Percentiles rank a stretch among this genome's conserved stretches.
These are phyloP conservation scores for Suhomyces taliae DNA, from an alignment of 1,139 yeast species.

Conservation along the genomic window DNA sequence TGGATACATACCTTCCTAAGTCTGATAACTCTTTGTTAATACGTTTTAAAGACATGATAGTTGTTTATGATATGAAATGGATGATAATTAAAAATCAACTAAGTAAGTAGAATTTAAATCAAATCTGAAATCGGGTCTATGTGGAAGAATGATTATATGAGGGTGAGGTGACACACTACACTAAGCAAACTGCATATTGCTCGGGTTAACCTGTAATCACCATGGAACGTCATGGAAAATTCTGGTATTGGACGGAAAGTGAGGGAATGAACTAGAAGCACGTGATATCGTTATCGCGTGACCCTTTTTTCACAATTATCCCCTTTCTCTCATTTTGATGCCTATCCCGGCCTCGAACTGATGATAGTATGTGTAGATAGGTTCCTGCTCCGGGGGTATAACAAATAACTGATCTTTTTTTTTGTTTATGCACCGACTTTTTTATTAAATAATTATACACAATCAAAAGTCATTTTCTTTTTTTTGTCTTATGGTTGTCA, in stretches of 20 bases:
- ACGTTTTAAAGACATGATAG: conserved; percentile 83
- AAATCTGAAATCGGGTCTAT: conserved; percentile 3
- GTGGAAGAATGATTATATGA: conserved; percentile 8
- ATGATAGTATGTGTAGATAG: too few relatives aligned
- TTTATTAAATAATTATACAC: too few relatives aligned
- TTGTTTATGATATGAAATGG: conserved; percentile 5
- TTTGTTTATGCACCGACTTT: too few relatives aligned
- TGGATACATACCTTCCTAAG: conserved; percentile 77
- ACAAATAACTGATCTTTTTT: too few relatives aligned
- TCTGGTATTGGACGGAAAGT: background rate
- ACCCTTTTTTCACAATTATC: background rate
- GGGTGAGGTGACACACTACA: conserved; percentile 12
- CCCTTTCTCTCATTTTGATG: too few relatives aligned
- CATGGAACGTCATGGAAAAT: conserved; percentile 11
- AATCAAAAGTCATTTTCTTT: too few relatives aligned
- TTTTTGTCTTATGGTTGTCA: too few relatives aligned
- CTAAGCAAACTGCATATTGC: conserved; percentile 8
- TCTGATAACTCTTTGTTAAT: conserved; percentile 94
- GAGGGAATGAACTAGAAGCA: background rate
- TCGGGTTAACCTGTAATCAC: conserved; percentile 7
- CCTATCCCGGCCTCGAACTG: too few relatives aligned
- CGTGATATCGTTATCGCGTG: background rate
- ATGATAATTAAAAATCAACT: conserved; percentile 5
- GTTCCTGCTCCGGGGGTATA: too few relatives aligned
- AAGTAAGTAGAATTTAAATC: conserved; percentile 4